phyloP scores from a whole-genome alignment of 805 yeast genomes.

The Candida bentonensis region DNA sequence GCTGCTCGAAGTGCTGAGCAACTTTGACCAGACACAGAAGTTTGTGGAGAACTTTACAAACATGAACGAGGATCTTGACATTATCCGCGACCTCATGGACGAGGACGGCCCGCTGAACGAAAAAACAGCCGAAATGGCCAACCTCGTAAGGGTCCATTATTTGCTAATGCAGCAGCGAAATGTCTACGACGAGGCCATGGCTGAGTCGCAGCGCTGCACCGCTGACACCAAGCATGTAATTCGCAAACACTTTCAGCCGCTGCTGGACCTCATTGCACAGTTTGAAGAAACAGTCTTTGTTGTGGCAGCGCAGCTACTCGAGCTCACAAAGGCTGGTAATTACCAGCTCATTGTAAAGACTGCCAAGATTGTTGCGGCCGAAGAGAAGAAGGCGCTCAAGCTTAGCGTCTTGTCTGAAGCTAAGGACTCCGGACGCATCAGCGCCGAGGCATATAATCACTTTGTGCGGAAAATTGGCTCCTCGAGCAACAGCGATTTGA shows the following conservation, averaged over 20 bases:
- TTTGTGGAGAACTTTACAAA: slow-evolving; percentile 49
- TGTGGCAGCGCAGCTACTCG: slow-evolving; percentile 56
- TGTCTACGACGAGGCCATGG: slow-evolving; percentile 58
- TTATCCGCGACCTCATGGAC: slow-evolving; percentile 41
- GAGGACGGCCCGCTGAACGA: slow-evolving; percentile 28
- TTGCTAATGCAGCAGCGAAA: slow-evolving; percentile 58
- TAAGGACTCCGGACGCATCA: slow-evolving; percentile 1
- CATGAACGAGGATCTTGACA: slow-evolving; percentile 36
- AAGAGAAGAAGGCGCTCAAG: slow-evolving; percentile 64
- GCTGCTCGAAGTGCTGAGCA: slow-evolving; percentile 55
- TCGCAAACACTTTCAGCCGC: slow-evolving; percentile 37
- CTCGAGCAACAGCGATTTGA: neutral
- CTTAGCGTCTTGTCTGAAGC: slow-evolving; percentile 23
- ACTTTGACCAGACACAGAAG: slow-evolving; percentile 52
- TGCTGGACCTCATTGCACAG: slow-evolving; percentile 33
- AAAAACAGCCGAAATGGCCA: slow-evolving; percentile 33
- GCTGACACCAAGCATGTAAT: slow-evolving; percentile 60
- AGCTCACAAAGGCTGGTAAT: slow-evolving; percentile 58
- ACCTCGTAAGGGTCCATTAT: slow-evolving; percentile 55
- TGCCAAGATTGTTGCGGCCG: slow-evolving; percentile 66
- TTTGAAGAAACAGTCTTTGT: slow-evolving; percentile 53
- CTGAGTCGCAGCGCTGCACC: slow-evolving; percentile 36
- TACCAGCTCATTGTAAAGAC: slow-evolving; percentile 52
- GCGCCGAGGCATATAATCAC: neutral
- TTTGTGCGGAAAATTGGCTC: neutral